Evolutionary conservation across 2,329 filamentous ascomycete genomes (phyloP), one percentile per base, ranked within the genome.

Genomic region (Fusarium devonianum): DNA sequence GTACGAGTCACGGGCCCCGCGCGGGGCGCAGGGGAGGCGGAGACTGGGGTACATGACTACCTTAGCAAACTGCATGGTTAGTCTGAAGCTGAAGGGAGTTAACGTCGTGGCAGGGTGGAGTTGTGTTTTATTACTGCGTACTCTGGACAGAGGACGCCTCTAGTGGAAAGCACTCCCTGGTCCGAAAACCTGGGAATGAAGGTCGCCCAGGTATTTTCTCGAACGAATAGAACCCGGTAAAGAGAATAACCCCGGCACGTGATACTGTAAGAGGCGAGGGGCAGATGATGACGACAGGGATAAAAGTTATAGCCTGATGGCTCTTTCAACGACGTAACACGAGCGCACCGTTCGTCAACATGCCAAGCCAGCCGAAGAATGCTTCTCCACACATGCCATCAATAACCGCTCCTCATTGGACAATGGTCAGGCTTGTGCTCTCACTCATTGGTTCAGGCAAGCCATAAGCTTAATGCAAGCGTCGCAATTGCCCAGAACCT

Each of bases 381-480:
- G 35, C 23, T 41, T 33, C 44, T 13, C 18, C 40, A 41, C 29
- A 17, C 17, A 10, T 25, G 5, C 18, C 21, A n/a, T 34, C 32
- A 5, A 18, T 38, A 33, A 11, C 7, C 5, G 3, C 18, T 25
- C 34, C 23, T 53, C 7, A 60, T 60, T 56, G 52, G 55, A 12
- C 55, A 51, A 47, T 53, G 32, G 8, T 7, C 10, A 5, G 21
- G 44, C 45, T 54, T 49, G 45, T 26, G 42, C 40, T 30, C 25
- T 29, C 33, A n/a, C n/a, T 47, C 29, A 51, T 49, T 52, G 42
- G 21, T 37, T 39, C 43, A 23, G 29, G 19, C 46, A 53, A 29
- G 46, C 42, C 62, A 65, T 64, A 63, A 64, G 59, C 62, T 63
- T 62, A 50, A 51, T 23, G 35, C 49, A 58, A 50, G 39, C 46